Conservation (phyloP, 371 early-diverging fungal genomes). For the Mortierella sp. region DNA sequence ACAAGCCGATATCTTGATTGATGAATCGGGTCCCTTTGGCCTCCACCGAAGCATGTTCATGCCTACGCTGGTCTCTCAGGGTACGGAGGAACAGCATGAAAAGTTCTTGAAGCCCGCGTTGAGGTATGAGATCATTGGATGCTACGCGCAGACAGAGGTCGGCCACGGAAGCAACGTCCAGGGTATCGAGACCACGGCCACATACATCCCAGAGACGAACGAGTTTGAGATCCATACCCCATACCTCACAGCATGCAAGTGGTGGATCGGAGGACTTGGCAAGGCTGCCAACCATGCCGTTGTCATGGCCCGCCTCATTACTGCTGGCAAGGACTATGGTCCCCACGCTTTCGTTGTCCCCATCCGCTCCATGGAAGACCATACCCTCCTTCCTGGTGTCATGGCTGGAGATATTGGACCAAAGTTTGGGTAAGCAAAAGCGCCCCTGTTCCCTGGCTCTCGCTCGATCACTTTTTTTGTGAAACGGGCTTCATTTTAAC, state of each 20-base stretch:
- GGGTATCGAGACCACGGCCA: constrained; percentile 90
- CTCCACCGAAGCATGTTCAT: constrained; percentile 66
- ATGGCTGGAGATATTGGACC: constrained; percentile 91
- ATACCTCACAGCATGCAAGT: constrained; percentile 76
- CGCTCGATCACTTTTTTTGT: constrained; percentile 58
- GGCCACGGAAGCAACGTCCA: constrained; percentile 74
- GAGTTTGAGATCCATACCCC: constrained; percentile 89
- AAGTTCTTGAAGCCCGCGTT: constrained; percentile 77
- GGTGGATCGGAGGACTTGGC: constrained; percentile 90
- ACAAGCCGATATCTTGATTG: constrained; percentile 65
- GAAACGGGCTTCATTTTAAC: constrained; percentile 67
- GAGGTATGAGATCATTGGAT: constrained; percentile 80
- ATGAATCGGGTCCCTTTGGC: constrained; percentile 67
- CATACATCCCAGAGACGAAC: constrained; percentile 80
- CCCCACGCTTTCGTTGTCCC: constrained; percentile 87
- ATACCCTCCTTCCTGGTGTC: constrained; percentile 80
- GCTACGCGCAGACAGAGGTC: constrained; percentile 84
- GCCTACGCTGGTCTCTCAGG: constrained; percentile 78
- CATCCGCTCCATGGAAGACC: constrained; percentile 79
- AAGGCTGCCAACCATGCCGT: constrained; percentile 72
- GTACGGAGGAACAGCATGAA: constrained; percentile 79
- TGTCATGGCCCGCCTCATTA: constrained; percentile 85
- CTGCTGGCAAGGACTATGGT: constrained; percentile 80
- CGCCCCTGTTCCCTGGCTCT: no score
- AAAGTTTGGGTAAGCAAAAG: constrained; percentile 78